Evolutionary conservation across 176 grass and related monocot genomes (phyloP), one percentile per base, ranked within the genome.

Genomic region (Pontederia paniculata): DNA sequence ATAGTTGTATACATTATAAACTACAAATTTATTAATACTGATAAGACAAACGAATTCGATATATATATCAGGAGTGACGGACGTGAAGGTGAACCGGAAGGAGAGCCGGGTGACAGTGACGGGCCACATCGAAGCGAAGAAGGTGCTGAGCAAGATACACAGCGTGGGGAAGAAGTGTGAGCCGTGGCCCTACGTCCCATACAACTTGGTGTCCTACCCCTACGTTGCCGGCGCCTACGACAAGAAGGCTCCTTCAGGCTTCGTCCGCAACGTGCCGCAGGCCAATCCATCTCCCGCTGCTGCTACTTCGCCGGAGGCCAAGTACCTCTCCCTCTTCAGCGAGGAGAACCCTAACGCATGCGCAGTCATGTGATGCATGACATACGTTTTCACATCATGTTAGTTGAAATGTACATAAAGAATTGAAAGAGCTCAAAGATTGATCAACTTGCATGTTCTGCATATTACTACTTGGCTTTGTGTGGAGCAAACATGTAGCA

Each of bases 331-430:
- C 28, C 53, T 94, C 55, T 94, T 94, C 70, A 94, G 81, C 56
- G 88, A 94, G 52, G 88, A 94, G 10, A 88, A 94, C 60, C 80
- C 82, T 15, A 74, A 88, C 52, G 58, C 80, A 6, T 88, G 88
- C 37, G 55, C 62, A 21, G 8, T 94, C 72, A 94, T 94, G 88
- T 89, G 68, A 83, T 31, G 5, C 7, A 37, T 37, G 28, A n/a
- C n/a, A n/a, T n/a, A n/a, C n/a, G n/a, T n/a, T n/a, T n/a, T n/a
- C n/a, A n/a, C n/a, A n/a, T n/a, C n/a, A n/a, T n/a, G n/a, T n/a
- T n/a, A n/a, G n/a, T n/a, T n/a, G n/a, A n/a, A n/a, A n/a, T n/a
- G n/a, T n/a, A n/a, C n/a, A n/a, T n/a, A n/a, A n/a, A n/a, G n/a
- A n/a, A n/a, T n/a, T n/a, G n/a, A n/a, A n/a, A n/a, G n/a, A n/a